A percentile compares a stretch with the other conserved stretches of the same genome.
These are phyloP conservation scores for Tricholoma terreum DNA, from an alignment of 768 basidiomycete genomes.

Conservation along the genomic window DNA sequence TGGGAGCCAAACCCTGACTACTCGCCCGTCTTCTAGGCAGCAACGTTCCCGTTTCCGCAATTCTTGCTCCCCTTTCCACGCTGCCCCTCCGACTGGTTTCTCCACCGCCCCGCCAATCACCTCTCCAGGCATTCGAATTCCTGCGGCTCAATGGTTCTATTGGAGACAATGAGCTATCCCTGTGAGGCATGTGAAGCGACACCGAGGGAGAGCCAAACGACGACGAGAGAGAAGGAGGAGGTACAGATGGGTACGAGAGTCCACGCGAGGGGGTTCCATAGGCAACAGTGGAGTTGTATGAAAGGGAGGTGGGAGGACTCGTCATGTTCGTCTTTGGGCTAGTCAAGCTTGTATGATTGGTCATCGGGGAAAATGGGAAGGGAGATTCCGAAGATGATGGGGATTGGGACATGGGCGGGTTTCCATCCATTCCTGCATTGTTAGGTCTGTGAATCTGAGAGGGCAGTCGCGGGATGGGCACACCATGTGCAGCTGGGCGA, in stretches of 20 bases:
- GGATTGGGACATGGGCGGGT: constrained; percentile 63
- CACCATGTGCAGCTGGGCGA: constrained; percentile 44
- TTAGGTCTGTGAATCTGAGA: constrained; percentile 60
- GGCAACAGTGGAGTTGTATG: constrained; percentile 40
- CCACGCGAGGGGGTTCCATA: constrained; percentile 34
- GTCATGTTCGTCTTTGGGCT: constrained; percentile 65
- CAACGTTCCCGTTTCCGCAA: constrained; percentile 68
- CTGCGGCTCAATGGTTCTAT: constrained; percentile 54
- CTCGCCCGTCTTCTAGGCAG: constrained; percentile 47
- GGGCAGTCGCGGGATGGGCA: constrained; percentile 74
- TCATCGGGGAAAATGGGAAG: constrained; percentile 62
- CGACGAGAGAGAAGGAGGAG: constrained; percentile 77
- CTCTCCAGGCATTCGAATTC: constrained; percentile 42
- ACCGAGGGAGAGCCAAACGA: constrained; percentile 72
- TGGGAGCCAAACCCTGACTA: constrained; percentile 38
- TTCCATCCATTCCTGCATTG: constrained; percentile 46
- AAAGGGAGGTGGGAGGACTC: constrained; percentile 68
- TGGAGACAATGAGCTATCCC: constrained; percentile 50
- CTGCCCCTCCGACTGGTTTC: constrained; percentile 52
- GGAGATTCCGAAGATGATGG: constrained; percentile 65
- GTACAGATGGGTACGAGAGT: constrained; percentile 78
- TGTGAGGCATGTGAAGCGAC: constrained; percentile 41
- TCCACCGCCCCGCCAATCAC: constrained; percentile 34
- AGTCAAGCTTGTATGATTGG: constrained; percentile 51
- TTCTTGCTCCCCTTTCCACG: constrained; percentile 60